phyloP scores from a whole-genome alignment of 257 asterid genomes.

The Cynanchum wilfordii region DNA sequence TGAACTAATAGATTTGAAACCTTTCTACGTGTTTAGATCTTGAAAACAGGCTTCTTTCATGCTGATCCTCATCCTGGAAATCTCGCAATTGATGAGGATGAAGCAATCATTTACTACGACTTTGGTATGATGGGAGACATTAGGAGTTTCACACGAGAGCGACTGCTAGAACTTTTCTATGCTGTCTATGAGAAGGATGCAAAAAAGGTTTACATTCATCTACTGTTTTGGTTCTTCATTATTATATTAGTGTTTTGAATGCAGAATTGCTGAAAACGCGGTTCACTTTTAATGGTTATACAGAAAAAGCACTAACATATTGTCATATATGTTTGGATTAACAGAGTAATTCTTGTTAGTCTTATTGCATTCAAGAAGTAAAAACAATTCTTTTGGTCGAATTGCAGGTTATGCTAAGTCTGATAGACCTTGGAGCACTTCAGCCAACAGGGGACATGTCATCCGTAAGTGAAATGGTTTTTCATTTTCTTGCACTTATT shows the following conservation, averaged over 20 bases:
- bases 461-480: slow-evolving; percentile 53
- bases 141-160: slow-evolving; percentile 81
- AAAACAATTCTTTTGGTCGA: background rate
- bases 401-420: slow-evolving; percentile 77
- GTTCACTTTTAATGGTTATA: background rate
- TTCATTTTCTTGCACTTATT: slow-evolving; percentile 4
- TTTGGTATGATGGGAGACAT: slow-evolving; percentile 99
- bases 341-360: background rate
- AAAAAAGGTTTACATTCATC: slow-evolving; percentile 55
- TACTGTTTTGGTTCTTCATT: background rate
- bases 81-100: slow-evolving; percentile 88
- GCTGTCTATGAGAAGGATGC: slow-evolving; percentile 97
- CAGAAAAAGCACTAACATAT: background rate
- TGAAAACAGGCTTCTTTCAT: slow-evolving; percentile 95
- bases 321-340: background rate
- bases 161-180: slow-evolving; percentile 71
- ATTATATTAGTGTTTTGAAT: background rate
- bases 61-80: slow-evolving; percentile 99
- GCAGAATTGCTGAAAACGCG: background rate
- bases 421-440: slow-evolving; percentile 92
- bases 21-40: slow-evolving; percentile 44
- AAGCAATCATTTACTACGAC: slow-evolving; percentile 87
- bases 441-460: slow-evolving; percentile 96
- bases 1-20: slow-evolving; percentile 4
- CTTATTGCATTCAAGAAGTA: background rate